Evolutionary conservation across 176 grass and related monocot species (phyloP).

Genomic region (Thinopyrum elongatum): DNA sequence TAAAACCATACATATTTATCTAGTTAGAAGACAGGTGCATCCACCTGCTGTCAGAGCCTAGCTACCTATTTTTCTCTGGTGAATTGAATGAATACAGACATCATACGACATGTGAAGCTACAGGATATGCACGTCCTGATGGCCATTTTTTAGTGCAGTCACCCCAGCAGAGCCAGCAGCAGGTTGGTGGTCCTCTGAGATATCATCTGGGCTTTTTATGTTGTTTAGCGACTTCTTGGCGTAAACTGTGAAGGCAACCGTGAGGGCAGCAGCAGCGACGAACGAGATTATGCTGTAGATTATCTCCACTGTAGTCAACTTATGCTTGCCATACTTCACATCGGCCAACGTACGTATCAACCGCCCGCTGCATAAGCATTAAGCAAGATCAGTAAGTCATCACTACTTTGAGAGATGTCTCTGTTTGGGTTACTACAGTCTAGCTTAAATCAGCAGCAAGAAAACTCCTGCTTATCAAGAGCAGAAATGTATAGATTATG

Average conservation of each 20-base stretch:
- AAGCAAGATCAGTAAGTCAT: conserved; percentile 25
- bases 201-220: conserved; percentile 39
- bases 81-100: background rate
- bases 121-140: background rate
- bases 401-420: background rate
- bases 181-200: background rate
- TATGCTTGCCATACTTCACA: conserved; percentile 87
- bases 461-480: too few species aligned
- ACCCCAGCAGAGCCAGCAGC: background rate
- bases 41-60: background rate
- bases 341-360: conserved; percentile 83
- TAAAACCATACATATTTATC: conserved; percentile 19
- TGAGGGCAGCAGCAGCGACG: conserved; percentile 55
- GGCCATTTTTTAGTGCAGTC: conserved; percentile 27
- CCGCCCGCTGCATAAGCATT: conserved; percentile 64
- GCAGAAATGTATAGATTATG: too few species aligned
- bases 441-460: too few species aligned
- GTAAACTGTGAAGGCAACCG: conserved; percentile 78
- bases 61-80: background rate
- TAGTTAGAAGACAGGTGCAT: background rate
- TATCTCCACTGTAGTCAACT: conserved; percentile 83
- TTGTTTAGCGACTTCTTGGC: conserved; percentile 73
- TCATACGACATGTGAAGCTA: conserved; percentile 34
- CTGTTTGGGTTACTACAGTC: background rate
- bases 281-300: conserved; percentile 80